Conservation (phyloP, 768 basidiomycete genomes). For the Serpula lacrymans region DNA sequence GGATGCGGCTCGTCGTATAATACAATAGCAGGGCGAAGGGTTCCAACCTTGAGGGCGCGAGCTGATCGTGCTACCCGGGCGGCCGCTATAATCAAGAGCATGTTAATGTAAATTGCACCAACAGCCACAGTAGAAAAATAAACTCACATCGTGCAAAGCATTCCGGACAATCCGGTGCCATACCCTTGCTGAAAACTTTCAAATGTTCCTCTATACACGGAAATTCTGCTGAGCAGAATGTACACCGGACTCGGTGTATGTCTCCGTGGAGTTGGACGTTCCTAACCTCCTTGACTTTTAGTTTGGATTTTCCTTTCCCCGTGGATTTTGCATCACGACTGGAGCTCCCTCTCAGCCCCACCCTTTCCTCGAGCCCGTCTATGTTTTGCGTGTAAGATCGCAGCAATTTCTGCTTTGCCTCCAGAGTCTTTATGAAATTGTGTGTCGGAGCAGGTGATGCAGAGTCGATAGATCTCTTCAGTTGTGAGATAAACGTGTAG, state of each 20-base stretch:
- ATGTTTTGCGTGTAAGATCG: conserved; percentile 98
- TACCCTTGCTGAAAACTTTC: conserved; percentile 61
- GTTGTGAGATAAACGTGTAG: conserved; percentile 91
- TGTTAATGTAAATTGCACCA: conserved; percentile 8
- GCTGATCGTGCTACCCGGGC: conserved; percentile 81
- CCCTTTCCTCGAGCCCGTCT: conserved; percentile 85
- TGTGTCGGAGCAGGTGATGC: conserved; percentile 88
- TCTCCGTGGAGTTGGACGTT: conserved; percentile 95
- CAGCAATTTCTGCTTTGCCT: conserved; percentile 78
- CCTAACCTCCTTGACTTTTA: conserved; percentile 68
- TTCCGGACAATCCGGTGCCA: conserved; percentile 82
- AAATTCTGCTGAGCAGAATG: conserved; percentile 76
- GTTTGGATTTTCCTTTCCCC: conserved; percentile 68
- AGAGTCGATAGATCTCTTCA: conserved; percentile 77
- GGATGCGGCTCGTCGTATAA: conserved; percentile 95
- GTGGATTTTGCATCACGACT: conserved; percentile 45
- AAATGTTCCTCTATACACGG: conserved; percentile 65
- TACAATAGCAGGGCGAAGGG: conserved; percentile 90
- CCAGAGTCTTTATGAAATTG: conserved; percentile 79
- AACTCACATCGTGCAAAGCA: conserved; percentile 77
- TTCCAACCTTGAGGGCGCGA: conserved; percentile 73
- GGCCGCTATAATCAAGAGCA: conserved; percentile 46
- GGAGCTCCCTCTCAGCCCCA: conserved; percentile 70
- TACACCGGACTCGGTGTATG: conserved; percentile 87
- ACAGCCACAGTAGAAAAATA: neutral